Evolutionary conservation across 169 alveolate species (phyloP).

Genomic region (Pseudocohnilembus persalinus): DNA sequence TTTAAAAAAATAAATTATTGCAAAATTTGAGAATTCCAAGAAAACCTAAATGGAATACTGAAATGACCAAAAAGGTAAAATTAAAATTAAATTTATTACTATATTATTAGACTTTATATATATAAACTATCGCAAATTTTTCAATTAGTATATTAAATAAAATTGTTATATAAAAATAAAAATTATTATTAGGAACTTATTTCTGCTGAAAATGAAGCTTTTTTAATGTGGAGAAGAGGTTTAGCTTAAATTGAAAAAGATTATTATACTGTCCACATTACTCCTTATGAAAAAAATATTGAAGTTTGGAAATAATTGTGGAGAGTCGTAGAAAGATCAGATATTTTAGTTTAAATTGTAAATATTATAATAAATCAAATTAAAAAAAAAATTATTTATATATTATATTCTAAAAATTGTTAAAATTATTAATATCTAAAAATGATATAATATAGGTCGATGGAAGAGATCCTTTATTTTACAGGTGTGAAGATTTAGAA

Average conservation of each 20-base stretch:
- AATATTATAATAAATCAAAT: too few relatives aligned
- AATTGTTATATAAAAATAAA: too few relatives aligned
- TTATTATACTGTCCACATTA: conserved; percentile 88
- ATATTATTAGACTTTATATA: too few relatives aligned
- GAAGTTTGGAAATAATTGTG: conserved; percentile 99
- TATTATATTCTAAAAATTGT: neutral
- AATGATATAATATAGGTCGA: too few relatives aligned
- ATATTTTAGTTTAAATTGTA: conserved; percentile 93
- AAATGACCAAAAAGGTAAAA: conserved; percentile 56
- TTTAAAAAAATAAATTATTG: conserved; percentile 50
- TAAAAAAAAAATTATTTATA: too few relatives aligned
- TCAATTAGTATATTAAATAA: neutral
- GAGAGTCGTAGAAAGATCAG: conserved; percentile 97
- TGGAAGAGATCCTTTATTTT: conserved; percentile 97
- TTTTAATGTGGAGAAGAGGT: conserved; percentile 88
- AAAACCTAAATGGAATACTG: conserved; percentile 79
- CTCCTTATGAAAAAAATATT: conserved; percentile 98
- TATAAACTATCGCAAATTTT: too few relatives aligned
- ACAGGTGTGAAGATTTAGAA: conserved; percentile 79
- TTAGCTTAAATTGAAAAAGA: conserved; percentile 91
- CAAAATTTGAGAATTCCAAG: conserved; percentile 78
- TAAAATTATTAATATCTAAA: too few relatives aligned
- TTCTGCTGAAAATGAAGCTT: conserved; percentile 79
- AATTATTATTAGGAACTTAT: conserved; percentile 53
- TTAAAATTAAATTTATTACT: too few relatives aligned